Evolutionary conservation across 495 filamentous ascomycete species (phyloP), one percentile per base, ranked within the genome.

Genomic region (Hypoxylon trugodes): DNA sequence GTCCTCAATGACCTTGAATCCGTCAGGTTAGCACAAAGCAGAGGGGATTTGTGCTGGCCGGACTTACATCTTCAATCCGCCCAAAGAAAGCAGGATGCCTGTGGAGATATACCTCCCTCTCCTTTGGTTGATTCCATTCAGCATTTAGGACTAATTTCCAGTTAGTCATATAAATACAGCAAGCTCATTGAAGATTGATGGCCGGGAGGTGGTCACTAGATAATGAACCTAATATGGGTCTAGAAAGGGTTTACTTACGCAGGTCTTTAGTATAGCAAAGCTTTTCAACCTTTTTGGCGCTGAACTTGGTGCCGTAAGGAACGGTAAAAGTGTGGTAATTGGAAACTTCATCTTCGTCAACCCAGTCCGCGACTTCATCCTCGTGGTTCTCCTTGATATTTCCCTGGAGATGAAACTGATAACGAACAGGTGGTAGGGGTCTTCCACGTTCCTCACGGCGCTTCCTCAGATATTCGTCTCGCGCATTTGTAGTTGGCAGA

Each of bases 361-460:
- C 80, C 91, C 91, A 94, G 51, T 95, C 91, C 0, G 91, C 87
- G 16, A 92, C 82, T 54, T 95, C 91, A 50, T 93, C 89, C 55
- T 89, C 85, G 65, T 87, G 82, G 6, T 77, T 66, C 13, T 89
- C 80, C 67, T 95, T 95, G 69, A 93, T 84, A 60, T 92, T 90
- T 4, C 82, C 87, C 1, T 60, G 36, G 40, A 80, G 69, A 41
- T 64, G 64, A 24, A 68, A 36, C 2, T 59, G 46, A 52, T 69
- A 69, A n/a, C 71, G 72, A 43, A 75, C 28, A 40, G 30, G 10
- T 16, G 76, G 30, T 0, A 46, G 28, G 19, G 89, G 89, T 0
- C 89, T 77, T 9, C 90, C 90, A 37, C 90, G 81, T 71, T 96
- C 90, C 30, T 69, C 50, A 22, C 90, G 84, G 43, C 91, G 79